Evolutionary conservation across 2,329 filamentous ascomycete species (phyloP), one percentile per base, ranked within the genome.

Genomic region (Xylariaceae sp.): DNA sequence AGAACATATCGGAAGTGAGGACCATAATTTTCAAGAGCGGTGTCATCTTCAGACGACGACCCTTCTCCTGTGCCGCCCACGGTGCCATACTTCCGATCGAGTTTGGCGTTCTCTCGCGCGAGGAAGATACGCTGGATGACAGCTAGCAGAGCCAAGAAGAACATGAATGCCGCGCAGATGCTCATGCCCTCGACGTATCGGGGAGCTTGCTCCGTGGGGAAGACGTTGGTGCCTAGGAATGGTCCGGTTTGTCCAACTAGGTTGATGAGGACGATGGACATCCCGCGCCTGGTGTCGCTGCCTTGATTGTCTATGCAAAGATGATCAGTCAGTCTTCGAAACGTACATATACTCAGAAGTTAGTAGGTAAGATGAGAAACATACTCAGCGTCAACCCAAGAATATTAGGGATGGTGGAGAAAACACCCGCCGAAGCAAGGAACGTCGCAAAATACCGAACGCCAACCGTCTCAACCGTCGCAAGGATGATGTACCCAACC

Each of bases 361-460:
- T 23, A 6, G 21, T 17, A 27, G 4, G 21, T 33, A n/a, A 34
- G n/a, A 22, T 20, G 5, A 23, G 6, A 25, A 6, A 56, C 58
- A 45, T 37, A 61, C 58, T 59, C 32, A 59, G 29, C 11, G 54
- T 56, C 17, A 55, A 44, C 2, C 49, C 56, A 3, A 62, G 48
- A 20, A 61, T 55, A 22, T 60, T 60, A 4, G 58, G 56, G 20
- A 59, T 56, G 2, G 57, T 57, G 12, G 57, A 55, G 40, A 59
- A 59, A 61, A 71, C 67, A 21, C 69, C 69, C 1, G 66, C 65
- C 1, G 68, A 66, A 10, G 67, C 68, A 57, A 78, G 55, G 47
- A 71, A 77, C 1, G 74, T 70, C 3, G 68, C 72, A 0, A 69
- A 62, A 47, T 77, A 78, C 14, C 73, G 69, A 22, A 69, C 64